Percentiles rank a stretch among this genome's conserved stretches.
Conservation (phyloP, 306 rosid species). For the Casuarina equisetifolia region DNA sequence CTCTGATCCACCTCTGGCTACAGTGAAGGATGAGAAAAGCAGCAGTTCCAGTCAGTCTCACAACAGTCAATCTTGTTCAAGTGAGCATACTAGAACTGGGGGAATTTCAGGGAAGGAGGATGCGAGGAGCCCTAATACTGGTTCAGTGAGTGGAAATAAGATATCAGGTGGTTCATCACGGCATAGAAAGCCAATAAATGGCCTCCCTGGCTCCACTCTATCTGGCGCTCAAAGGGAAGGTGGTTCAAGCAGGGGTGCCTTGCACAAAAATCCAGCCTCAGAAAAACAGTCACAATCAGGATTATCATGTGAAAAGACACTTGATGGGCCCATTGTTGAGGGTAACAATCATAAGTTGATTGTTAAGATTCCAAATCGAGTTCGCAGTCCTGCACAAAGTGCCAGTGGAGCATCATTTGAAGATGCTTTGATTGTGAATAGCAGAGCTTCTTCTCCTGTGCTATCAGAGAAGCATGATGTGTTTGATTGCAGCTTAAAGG, state of each 20-base stretch:
- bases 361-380: slow-evolving; percentile 65
- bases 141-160: slow-evolving; percentile 56
- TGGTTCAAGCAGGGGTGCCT: slow-evolving; percentile 36
- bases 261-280: slow-evolving; percentile 41
- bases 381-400: slow-evolving; percentile 68
- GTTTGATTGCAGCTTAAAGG: slow-evolving; percentile 52
- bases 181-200: slow-evolving; percentile 64
- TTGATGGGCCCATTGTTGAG: slow-evolving; percentile 53
- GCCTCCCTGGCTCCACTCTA: slow-evolving; percentile 52
- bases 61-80: slow-evolving; percentile 83
- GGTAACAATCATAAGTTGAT: slow-evolving; percentile 58
- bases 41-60: slow-evolving; percentile 93
- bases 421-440: slow-evolving; percentile 44
- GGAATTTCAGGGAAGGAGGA: slow-evolving; percentile 67
- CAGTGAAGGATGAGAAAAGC: slow-evolving; percentile 76
- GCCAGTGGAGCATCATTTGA: slow-evolving; percentile 61
- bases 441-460: slow-evolving; percentile 65
- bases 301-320: slow-evolving; percentile 48
- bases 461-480: slow-evolving; percentile 58
- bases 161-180: slow-evolving; percentile 53
- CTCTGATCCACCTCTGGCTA: slow-evolving; percentile 56
- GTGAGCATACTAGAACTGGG: slow-evolving; percentile 63
- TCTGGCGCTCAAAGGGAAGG: slow-evolving; percentile 61
- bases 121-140: slow-evolving; percentile 79
- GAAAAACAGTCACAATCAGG: slow-evolving; percentile 51